Conservation (phyloP, 2,329 filamentous ascomycete genomes). For the Metarhizium brunneum region DNA sequence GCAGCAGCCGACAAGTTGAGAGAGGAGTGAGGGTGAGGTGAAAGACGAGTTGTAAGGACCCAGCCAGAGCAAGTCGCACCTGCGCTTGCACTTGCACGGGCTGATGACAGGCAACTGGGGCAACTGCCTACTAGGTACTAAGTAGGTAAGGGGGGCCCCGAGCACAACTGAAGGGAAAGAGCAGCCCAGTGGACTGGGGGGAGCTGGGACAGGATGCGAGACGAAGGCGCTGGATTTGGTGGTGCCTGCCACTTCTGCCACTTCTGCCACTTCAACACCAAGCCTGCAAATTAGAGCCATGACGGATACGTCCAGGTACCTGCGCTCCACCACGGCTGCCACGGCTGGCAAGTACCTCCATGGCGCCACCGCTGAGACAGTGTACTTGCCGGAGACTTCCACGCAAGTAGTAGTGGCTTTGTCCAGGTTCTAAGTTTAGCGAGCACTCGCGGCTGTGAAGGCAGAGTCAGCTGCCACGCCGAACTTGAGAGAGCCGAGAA, state of each 20-base stretch:
- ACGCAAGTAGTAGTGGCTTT: background rate
- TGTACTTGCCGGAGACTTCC: background rate
- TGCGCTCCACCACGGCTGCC: background rate
- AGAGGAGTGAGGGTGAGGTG: slow-evolving; percentile 7
- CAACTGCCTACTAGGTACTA: background rate
- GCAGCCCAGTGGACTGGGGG: background rate
- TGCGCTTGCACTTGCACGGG: background rate
- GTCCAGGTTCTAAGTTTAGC: background rate
- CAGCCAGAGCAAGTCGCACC: background rate
- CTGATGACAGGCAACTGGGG: background rate
- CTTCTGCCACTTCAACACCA: background rate
- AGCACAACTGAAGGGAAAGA: background rate
- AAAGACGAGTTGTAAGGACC: background rate
- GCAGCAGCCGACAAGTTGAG: slow-evolving; percentile 3
- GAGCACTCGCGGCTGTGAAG: background rate
- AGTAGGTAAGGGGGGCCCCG: no score
- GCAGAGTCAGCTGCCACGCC: background rate
- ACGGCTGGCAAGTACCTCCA: background rate
- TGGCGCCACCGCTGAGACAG: background rate
- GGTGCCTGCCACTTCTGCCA: background rate
- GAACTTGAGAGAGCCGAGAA: no score
- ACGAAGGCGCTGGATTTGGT: background rate
- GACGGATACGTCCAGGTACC: background rate
- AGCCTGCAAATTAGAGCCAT: background rate
- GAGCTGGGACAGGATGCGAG: background rate